Percentiles rank a stretch among this genome's conserved stretches.
phyloP scores from a whole-genome alignment of 805 yeast species.

The Candida schatavii region DNA sequence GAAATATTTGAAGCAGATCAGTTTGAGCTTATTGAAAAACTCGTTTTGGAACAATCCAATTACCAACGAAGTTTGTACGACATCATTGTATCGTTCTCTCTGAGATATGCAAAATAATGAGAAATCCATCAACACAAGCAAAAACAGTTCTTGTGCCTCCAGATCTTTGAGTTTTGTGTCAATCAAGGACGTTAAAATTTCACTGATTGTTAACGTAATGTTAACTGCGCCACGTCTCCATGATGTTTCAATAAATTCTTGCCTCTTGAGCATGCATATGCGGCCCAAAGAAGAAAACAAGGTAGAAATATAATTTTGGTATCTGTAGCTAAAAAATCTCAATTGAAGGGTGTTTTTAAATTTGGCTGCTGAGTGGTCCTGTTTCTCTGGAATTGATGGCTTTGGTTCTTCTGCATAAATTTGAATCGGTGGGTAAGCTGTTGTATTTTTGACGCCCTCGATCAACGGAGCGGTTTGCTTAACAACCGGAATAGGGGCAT shows the following conservation, averaged over 20 bases:
- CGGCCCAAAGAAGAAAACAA: conserved; percentile 43
- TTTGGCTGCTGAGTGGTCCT: conserved; percentile 52
- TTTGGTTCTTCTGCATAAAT: conserved; percentile 45
- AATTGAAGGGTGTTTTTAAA: conserved; percentile 61
- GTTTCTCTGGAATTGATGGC: conserved; percentile 17
- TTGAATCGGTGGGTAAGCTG: conserved; percentile 38
- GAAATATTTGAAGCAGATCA: conserved; percentile 21
- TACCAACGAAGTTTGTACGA: conserved; percentile 37
- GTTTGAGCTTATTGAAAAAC: conserved; percentile 38
- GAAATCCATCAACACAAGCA: conserved; percentile 15
- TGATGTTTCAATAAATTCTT: conserved; percentile 32
- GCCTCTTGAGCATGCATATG: conserved; percentile 47
- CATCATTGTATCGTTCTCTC: conserved; percentile 19
- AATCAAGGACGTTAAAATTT: conserved; percentile 25
- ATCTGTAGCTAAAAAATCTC: conserved; percentile 47
- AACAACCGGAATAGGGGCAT: conserved; percentile 47
- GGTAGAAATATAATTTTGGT: conserved; percentile 44
- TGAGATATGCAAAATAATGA: conserved; percentile 29
- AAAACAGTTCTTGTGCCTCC: conserved; percentile 32
- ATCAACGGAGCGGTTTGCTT: conserved; percentile 40
- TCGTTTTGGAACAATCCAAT: conserved; percentile 52
- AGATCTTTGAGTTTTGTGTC: conserved; percentile 23
- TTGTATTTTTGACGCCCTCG: conserved; percentile 12
- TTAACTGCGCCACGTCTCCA: conserved; percentile 41
- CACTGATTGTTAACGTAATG: conserved; percentile 33